These are phyloP conservation scores for Epichloe scottii DNA, from an alignment of 2,329 filamentous ascomycete species.

Conservation along the genomic window DNA sequence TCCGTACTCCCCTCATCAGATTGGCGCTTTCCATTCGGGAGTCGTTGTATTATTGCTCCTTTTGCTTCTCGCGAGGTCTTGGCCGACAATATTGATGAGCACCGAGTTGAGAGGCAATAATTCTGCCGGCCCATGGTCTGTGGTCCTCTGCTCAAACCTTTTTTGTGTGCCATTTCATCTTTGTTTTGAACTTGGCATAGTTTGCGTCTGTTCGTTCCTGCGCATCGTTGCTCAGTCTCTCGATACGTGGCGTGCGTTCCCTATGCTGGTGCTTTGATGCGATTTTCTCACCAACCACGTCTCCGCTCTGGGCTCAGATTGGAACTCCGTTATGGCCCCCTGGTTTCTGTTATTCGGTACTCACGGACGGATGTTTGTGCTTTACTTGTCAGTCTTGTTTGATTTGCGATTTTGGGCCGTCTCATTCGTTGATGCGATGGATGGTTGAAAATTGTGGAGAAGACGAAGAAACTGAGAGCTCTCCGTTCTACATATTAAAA, in stretches of 20 bases:
- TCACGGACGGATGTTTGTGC: neutral
- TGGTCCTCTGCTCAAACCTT: conserved; percentile 18
- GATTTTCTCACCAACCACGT: neutral
- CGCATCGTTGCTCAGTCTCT: neutral
- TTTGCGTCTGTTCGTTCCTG: neutral
- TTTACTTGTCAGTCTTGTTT: neutral
- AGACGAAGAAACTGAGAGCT: neutral
- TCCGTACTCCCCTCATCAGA: conserved; percentile 31
- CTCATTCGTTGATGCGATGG: neutral
- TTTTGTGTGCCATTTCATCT: conserved; percentile 8
- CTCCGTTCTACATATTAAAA: neutral
- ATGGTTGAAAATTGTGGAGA: neutral
- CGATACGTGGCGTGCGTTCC: neutral
- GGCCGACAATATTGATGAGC: conserved; percentile 32
- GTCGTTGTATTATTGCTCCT: conserved; percentile 20
- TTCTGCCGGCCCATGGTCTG: conserved; percentile 11
- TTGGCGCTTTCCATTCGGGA: conserved; percentile 35
- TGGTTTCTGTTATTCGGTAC: neutral
- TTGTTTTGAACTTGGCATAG: conserved; percentile 8
- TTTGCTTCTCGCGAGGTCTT: conserved; percentile 39
- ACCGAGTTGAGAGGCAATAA: conserved; percentile 28
- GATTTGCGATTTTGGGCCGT: neutral
- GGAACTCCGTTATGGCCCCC: neutral
- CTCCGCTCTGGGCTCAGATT: conserved; percentile 1
- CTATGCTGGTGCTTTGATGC: neutral